Base-by-base conservation (phyloP, 106 monocot species). In the Platanthera guangdongensis region DNA sequence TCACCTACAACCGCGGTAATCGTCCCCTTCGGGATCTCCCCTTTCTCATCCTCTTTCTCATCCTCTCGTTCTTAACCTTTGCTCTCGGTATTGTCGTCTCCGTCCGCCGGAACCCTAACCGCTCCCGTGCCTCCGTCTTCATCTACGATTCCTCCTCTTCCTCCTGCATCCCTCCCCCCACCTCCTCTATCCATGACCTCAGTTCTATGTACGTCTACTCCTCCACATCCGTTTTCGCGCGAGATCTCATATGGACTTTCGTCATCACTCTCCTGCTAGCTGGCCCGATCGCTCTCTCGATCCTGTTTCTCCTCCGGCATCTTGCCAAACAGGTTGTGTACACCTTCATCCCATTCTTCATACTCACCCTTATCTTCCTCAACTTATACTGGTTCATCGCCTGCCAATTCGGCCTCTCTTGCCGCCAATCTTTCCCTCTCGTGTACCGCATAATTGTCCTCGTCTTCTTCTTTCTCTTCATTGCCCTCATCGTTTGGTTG, bases 371-470 rank as follows among this genome's bases (percentile, higher is more conserved):
- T 2, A 55, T 80, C 19, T 86, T 84, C 80, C 71, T 92, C 78
- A 90, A 95, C 63, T 57, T 83, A 47, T 95, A 90, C 84, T 92
- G 95, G 95, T 95, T 95, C 82, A 88, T 84, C 73, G 85, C 84
- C 59, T 95, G 95, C 77, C 16, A 80, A 0, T 22, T 92, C 22
- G 68, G 74, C 53, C 13, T 45, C 28, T 45, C 52, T 2, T 90
- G 95, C 76, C 71, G 78, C 53, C 21, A 68, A 7, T n/a, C 75
- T 4, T 88, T 92, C 76, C 88, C 86, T 5, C 81, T 95, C 11
- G 76, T 77, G n/a, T 90, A 90, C 87, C 86, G 92, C 16, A 82
- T 92, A 45, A 75, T 92, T 15, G 79, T 87, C 30, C 80, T 92
- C 25, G 51, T 88, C 62, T 95, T 95, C 62, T 68, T 90, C 14